Evolutionary conservation across 1,139 yeast genomes (phyloP).

Genomic region (Magnusiomyces fungicola): DNA sequence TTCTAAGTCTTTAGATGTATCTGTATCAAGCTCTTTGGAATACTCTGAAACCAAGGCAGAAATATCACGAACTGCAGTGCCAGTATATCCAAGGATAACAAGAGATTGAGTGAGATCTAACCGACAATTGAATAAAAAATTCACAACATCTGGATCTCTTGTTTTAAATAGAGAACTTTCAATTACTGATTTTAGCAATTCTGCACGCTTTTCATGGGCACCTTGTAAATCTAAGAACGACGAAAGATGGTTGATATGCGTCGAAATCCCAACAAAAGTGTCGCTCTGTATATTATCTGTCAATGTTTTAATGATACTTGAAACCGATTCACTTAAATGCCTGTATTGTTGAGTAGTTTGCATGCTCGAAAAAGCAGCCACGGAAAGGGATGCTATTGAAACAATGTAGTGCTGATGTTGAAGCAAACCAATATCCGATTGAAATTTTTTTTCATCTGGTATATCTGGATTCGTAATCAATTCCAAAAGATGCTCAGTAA

Average conservation of each 20-base stretch:
- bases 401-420: constrained; percentile 9
- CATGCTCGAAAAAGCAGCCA: constrained; percentile 11
- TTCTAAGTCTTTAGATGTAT: background rate
- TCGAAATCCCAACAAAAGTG: constrained; percentile 2
- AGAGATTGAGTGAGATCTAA: constrained; percentile 13
- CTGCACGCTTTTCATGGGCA: constrained; percentile 19
- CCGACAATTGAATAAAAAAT: constrained; percentile 8
- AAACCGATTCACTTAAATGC: constrained; percentile 14
- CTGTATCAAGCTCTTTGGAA: background rate
- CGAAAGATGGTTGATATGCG: constrained; percentile 13
- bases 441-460: constrained; percentile 1
- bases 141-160: constrained; percentile 8
- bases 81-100: constrained; percentile 18
- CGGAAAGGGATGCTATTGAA: constrained; percentile 14
- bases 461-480: background rate
- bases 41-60: background rate
- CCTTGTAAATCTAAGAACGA: constrained; percentile 20
- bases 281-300: constrained; percentile 1
- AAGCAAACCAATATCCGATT: constrained; percentile 7
- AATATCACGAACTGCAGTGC: constrained; percentile 17
- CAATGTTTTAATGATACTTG: constrained; percentile 10
- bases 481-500: constrained; percentile 6
- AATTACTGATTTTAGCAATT: constrained; percentile 14
- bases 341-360: constrained; percentile 14
- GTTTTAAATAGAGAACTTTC: constrained; percentile 5